Evolutionary conservation across 2,329 filamentous ascomycete species (phyloP).

Genomic region (Meredithiella fracta): DNA sequence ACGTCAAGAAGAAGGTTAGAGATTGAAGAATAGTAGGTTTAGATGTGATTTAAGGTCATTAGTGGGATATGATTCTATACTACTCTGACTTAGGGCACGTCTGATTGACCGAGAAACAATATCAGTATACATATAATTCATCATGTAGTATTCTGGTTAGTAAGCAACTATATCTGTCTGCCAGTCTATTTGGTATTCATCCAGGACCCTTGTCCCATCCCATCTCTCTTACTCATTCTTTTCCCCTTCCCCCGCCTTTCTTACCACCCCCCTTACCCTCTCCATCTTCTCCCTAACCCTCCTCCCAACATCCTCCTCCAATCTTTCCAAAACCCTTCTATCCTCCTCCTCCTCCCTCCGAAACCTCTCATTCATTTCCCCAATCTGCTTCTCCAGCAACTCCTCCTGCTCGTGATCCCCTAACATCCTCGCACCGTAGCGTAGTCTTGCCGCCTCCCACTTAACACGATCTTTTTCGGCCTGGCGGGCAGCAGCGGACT

Average conservation of each 20-base stretch:
- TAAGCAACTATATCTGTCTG: no score
- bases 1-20: no score
- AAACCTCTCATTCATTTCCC: not conserved
- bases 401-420: not conserved
- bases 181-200: not conserved
- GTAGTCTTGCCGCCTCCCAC: not conserved
- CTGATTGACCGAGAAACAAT: no score
- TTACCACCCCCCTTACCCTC: not conserved
- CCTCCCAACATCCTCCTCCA: not conserved
- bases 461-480: not conserved
- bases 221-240: no score
- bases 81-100: no score
- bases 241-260: not conserved
- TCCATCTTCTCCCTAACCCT: not conserved
- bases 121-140: no score
- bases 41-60: no score
- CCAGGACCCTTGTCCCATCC: not conserved
- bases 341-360: not conserved
- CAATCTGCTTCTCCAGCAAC: not conserved
- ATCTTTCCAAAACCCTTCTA: not conserved
- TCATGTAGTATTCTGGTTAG: no score
- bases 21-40: no score
- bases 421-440: constrained; percentile 1
- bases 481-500: not conserved
- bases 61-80: no score